Percentiles rank a stretch among this genome's conserved stretches.
Conservation (phyloP, 257 asterid species). For the Cinchona pubescens region DNA sequence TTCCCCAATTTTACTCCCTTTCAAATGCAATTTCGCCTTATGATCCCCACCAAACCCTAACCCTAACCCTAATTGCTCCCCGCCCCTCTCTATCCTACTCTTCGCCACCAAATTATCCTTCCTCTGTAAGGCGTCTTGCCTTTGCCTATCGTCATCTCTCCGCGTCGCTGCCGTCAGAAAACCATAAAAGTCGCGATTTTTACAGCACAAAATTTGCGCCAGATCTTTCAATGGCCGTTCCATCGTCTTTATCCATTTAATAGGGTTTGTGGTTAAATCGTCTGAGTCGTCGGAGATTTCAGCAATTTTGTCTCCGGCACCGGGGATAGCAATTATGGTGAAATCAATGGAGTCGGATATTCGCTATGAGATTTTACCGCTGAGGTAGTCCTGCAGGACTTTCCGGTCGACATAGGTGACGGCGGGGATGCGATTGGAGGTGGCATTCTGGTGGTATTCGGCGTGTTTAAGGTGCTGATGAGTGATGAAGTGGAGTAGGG, state of each 20-base stretch:
- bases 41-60: constrained; percentile 64
- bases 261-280: constrained; percentile 30
- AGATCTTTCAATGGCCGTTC: constrained; percentile 81
- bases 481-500: constrained; percentile 86
- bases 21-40: constrained; percentile 53
- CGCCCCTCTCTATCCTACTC: constrained; percentile 75
- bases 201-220: constrained; percentile 64
- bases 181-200: constrained; percentile 67
- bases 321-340: constrained; percentile 21
- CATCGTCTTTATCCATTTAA: constrained; percentile 56
- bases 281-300: constrained; percentile 14
- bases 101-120: constrained; percentile 88
- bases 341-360: constrained; percentile 63
- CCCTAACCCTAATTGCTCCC: constrained; percentile 41
- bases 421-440: constrained; percentile 62
- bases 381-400: constrained; percentile 79
- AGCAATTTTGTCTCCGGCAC: constrained; percentile 20
- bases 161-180: constrained; percentile 65
- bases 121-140: constrained; percentile 74
- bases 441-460: constrained; percentile 79
- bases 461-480: constrained; percentile 78
- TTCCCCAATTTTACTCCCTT: constrained; percentile 77
- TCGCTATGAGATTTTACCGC: constrained; percentile 71
- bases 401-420: constrained; percentile 90
- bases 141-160: constrained; percentile 83